These are phyloP conservation scores for Paraphoma sp. DNA, from an alignment of 2,329 filamentous ascomycete species.

Conservation along the genomic window DNA sequence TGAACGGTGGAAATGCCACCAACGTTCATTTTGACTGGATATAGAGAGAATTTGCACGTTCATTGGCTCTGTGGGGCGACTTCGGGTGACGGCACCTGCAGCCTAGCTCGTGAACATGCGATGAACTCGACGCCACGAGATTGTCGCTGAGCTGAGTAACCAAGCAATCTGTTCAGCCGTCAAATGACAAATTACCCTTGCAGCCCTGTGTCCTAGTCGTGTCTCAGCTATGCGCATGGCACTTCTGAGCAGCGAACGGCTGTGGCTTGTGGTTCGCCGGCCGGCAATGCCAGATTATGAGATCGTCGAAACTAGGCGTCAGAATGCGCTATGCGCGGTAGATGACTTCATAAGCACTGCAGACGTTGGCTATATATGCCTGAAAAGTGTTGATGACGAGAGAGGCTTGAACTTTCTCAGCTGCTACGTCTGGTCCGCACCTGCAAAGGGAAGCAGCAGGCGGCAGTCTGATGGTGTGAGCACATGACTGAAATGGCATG, in stretches of 20 bases:
- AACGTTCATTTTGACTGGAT: background rate
- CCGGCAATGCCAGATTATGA: conserved; percentile 1
- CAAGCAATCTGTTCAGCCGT: conserved; percentile 3
- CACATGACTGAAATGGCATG: background rate
- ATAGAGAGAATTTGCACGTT: background rate
- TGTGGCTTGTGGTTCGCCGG: conserved; percentile 18
- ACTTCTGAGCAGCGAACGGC: conserved; percentile 2
- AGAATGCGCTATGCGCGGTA: conserved; percentile 12
- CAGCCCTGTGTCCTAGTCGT: conserved; percentile 5
- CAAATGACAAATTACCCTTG: conserved; percentile 7
- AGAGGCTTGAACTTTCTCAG: background rate
- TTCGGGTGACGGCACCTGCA: conserved; percentile 7
- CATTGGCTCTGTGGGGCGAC: conserved; percentile 9
- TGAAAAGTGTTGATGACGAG: background rate
- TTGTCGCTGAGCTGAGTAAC: conserved; percentile 2
- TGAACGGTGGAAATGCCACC: background rate
- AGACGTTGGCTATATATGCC: background rate
- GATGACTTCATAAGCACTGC: conserved; percentile 7
- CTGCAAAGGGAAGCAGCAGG: background rate
- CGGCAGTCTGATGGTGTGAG: background rate
- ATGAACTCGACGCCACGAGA: conserved; percentile 7
- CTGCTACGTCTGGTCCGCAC: background rate
- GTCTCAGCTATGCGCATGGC: conserved; percentile 18
- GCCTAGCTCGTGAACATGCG: conserved; percentile 4
- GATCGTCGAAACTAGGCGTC: conserved; percentile 3